Evolutionary conservation across 805 yeast genomes (phyloP), one percentile per base, ranked within the genome.

Genomic region (Metschnikowia henanensis): DNA sequence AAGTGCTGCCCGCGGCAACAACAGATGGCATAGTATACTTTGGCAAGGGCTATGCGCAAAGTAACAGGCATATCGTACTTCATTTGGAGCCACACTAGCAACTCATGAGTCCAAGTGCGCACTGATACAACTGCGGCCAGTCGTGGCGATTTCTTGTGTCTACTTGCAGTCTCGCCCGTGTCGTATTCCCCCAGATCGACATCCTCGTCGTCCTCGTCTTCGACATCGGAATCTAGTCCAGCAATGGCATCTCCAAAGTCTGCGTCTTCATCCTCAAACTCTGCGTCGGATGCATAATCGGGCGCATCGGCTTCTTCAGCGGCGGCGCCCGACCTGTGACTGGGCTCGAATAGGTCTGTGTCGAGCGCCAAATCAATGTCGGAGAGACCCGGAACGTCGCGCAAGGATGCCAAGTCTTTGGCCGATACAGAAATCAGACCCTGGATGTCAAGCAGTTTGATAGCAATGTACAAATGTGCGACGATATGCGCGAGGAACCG

Each of bases 41-140:
- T 70, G 0, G 88, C 81, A 32, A 92, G 70, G 1, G 78, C 67
- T 18, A 81, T 72, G 41, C 90, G 75, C 36, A 83, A 63, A 1
- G 71, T 52, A 10, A 88, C 54, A 0, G 99, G 97, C 68, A 92
- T 74, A 40, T 84, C 85, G 55, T 85, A 81, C 55, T 87, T 87
- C 80, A 85, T 83, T 53, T 77, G 78, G 41, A 89, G 61, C 78
- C 96, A 84, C 31, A 84, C 83, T 39, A 80, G 76, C 49, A 92
- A 72, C 60, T 90, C 97, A 41, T 84, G 82, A 0, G 97, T 84
- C 96, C 97, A 91, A 46, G 84, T 87, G 41, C 83, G 76, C 6
- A 89, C 84, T 35, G 83, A 76, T 6, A 86, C 81, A 6, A 87
- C 83, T 0, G 94, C 80, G 0, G 94, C 85, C 1, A 88, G 80